phyloP scores from a whole-genome alignment of 208 protist genomes.

The Acanthamoeba healyi region DNA sequence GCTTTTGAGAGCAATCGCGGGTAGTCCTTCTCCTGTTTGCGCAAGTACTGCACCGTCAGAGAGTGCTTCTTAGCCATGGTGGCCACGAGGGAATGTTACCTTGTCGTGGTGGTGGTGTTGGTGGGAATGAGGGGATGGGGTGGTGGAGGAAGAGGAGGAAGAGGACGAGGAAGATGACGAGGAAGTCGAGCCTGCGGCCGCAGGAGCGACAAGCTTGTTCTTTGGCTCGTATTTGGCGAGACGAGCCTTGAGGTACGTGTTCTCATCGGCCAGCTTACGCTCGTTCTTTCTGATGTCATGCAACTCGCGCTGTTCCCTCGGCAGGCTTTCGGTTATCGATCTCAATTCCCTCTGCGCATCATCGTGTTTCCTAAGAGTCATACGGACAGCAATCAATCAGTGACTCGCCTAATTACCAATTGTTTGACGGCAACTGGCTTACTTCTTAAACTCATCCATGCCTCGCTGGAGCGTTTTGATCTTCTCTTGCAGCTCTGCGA shows the following conservation, averaged over 20 bases:
- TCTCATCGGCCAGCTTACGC: conserved; percentile 38
- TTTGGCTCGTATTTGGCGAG: conserved; percentile 41
- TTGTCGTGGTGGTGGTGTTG: neutral
- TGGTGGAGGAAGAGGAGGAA: neutral
- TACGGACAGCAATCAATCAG: neutral
- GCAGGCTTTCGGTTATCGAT: conserved; percentile 20
- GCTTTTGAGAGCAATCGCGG: conserved; percentile 3
- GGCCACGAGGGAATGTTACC: too few species aligned
- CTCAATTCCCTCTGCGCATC: conserved; percentile 53
- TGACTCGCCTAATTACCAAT: too few species aligned
- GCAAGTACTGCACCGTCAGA: neutral
- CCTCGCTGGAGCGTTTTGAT: neutral
- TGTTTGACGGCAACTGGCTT: neutral
- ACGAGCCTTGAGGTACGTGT: neutral
- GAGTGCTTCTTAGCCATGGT: too few species aligned
- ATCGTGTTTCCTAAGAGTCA: neutral
- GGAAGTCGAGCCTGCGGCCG: neutral
- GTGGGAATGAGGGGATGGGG: neutral
- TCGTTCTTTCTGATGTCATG: neutral
- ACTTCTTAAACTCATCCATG: conserved; percentile 39
- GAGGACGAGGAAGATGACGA: neutral
- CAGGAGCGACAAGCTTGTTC: neutral
- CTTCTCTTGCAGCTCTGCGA: conserved; percentile 25
- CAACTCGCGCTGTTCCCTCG: conserved; percentile 39
- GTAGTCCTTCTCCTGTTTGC: neutral